A percentile compares a stretch with the other conserved stretches of the same genome.
These are phyloP conservation scores for Phalaenopsis equestris DNA, from an alignment of 106 monocot species.

Conservation along the genomic window DNA sequence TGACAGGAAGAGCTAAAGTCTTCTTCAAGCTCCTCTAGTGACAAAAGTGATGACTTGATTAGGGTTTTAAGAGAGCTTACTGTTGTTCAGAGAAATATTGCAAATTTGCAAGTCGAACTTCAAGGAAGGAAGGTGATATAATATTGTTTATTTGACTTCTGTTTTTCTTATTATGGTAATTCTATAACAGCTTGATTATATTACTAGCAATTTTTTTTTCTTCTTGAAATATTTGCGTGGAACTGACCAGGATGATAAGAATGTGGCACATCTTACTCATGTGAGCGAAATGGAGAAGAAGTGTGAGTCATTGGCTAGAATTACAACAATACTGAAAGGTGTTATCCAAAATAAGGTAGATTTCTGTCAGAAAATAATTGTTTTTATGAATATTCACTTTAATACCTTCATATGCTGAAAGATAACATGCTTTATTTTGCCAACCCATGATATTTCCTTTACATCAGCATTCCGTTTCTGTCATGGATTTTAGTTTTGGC, in stretches of 20 bases:
- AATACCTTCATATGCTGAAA: background rate
- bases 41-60: slow-evolving; percentile 74
- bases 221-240: slow-evolving; percentile 7
- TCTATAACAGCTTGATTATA: background rate
- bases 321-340: slow-evolving; percentile 83
- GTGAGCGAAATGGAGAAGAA: slow-evolving; percentile 99
- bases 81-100: slow-evolving; percentile 67
- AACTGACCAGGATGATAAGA: slow-evolving; percentile 80
- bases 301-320: slow-evolving; percentile 85
- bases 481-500: background rate
- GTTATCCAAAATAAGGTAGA: slow-evolving; percentile 97
- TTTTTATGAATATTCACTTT: background rate
- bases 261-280: slow-evolving; percentile 95
- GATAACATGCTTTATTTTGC: background rate
- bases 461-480: background rate
- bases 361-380: background rate
- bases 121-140: slow-evolving; percentile 83
- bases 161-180: background rate
- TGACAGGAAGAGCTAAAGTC: slow-evolving; percentile 46
- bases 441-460: background rate
- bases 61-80: slow-evolving; percentile 88
- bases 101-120: slow-evolving; percentile 88
- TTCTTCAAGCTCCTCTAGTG: slow-evolving; percentile 24
- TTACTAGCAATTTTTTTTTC: background rate
- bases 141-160: background rate